Conservation (phyloP, 169 alveolate species). For the Pseudocohnilembus persalinus region DNA sequence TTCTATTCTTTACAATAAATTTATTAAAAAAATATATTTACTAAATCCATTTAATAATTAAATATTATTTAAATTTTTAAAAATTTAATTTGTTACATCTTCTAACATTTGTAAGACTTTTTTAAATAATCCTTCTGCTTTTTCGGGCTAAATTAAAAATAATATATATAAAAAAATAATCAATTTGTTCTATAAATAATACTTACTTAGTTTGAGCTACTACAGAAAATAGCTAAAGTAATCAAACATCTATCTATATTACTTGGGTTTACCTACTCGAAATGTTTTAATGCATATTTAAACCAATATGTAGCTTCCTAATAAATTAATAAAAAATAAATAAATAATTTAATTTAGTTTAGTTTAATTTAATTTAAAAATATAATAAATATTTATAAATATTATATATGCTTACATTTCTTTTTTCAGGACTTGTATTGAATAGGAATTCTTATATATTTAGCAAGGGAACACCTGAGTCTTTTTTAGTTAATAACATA, state of each 20-base stretch:
- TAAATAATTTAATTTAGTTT: no score
- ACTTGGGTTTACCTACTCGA: constrained; percentile 28
- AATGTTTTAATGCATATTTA: constrained; percentile 29
- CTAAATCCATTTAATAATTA: no score
- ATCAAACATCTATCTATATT: constrained; percentile 44
- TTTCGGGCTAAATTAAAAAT: constrained; percentile 29
- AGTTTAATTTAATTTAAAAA: no score
- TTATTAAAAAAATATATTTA: no score
- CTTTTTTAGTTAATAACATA: constrained; percentile 9
- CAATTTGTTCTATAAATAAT: not conserved
- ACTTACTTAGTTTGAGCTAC: constrained; percentile 31
- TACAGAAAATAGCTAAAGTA: constrained; percentile 33
- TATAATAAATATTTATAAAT: no score
- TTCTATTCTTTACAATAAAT: no score
- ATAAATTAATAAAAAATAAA: not conserved
- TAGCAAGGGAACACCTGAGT: constrained; percentile 33
- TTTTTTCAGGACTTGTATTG: constrained; percentile 26
- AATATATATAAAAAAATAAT: not conserved
- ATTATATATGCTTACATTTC: constrained; percentile 2
- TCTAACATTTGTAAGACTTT: constrained; percentile 40
- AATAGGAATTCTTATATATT: constrained; percentile 38
- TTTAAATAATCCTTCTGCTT: constrained; percentile 38
- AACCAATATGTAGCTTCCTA: constrained; percentile 43
- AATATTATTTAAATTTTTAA: not conserved
- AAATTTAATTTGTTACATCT: not conserved